A percentile compares a stretch with the other conserved stretches of the same genome.
Conservation (phyloP, 2,329 filamentous ascomycete species). For the Apiospora pterosperma region DNA sequence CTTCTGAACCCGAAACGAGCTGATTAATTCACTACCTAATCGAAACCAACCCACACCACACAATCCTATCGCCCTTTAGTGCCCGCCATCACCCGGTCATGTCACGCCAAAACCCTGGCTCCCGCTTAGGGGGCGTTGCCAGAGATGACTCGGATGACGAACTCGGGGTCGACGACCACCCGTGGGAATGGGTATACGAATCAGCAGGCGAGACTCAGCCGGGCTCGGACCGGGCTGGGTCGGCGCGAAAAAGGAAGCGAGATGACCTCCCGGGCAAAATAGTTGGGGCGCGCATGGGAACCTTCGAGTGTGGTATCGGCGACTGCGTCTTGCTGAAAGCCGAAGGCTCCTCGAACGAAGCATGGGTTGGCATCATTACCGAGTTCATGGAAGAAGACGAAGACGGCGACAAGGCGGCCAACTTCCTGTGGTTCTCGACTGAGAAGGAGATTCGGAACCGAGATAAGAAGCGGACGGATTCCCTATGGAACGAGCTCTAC, state of each 20-base stretch:
- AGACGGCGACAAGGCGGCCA: conserved; percentile 74
- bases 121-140: conserved; percentile 54
- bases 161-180: conserved; percentile 66
- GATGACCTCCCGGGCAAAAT: conserved; percentile 49
- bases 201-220: conserved; percentile 4
- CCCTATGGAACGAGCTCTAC: conserved; percentile 83
- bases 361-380: conserved; percentile 88
- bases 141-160: conserved; percentile 89
- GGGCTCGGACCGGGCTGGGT: conserved; percentile 2
- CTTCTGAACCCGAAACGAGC: background rate
- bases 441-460: conserved; percentile 85
- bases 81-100: background rate
- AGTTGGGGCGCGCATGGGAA: conserved; percentile 77
- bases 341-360: conserved; percentile 72
- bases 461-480: conserved; percentile 78
- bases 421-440: conserved; percentile 94
- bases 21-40: background rate
- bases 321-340: conserved; percentile 86
- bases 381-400: conserved; percentile 74
- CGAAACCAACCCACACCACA: background rate
- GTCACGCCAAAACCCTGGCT: conserved; percentile 12
- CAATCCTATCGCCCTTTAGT: background rate
- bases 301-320: conserved; percentile 75
- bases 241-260: conserved; percentile 33
- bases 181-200: conserved; percentile 79